These are phyloP conservation scores for Psilocybe sp. DNA, from an alignment of 768 basidiomycete species.

Conservation along the genomic window DNA sequence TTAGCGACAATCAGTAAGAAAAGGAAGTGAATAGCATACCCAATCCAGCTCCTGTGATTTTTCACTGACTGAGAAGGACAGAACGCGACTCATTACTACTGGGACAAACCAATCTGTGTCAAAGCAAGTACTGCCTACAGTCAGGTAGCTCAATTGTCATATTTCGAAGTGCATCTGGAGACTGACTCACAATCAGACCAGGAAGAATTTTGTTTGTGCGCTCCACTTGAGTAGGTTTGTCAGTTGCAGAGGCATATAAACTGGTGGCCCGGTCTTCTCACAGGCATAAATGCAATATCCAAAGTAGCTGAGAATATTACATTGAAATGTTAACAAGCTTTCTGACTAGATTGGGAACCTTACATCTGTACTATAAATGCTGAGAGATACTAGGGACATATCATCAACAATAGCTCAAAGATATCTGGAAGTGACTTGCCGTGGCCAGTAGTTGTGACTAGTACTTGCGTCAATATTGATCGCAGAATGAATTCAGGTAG, in stretches of 20 bases:
- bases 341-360: neutral
- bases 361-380: conserved; percentile 19
- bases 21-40: too few species aligned
- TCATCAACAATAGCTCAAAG: neutral
- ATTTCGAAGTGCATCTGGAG: neutral
- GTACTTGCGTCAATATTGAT: neutral
- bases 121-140: conserved; percentile 11
- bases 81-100: too few species aligned
- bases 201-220: conserved; percentile 14
- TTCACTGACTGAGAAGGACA: too few species aligned
- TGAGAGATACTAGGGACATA: conserved; percentile 13
- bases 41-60: too few species aligned
- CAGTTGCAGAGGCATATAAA: neutral
- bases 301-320: conserved; percentile 12
- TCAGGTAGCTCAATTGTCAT: neutral
- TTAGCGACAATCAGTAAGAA: too few species aligned
- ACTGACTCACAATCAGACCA: conserved; percentile 14
- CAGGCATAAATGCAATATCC: conserved; percentile 15
- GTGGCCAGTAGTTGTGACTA: conserved; percentile 7
- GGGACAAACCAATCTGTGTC: conserved; percentile 10
- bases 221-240: conserved; percentile 8
- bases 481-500: neutral
- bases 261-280: neutral
- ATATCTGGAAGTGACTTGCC: neutral
- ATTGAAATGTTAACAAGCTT: neutral